These are phyloP conservation scores for Oemleria cerasiformis DNA, from an alignment of 306 rosid genomes.

Conservation along the genomic window DNA sequence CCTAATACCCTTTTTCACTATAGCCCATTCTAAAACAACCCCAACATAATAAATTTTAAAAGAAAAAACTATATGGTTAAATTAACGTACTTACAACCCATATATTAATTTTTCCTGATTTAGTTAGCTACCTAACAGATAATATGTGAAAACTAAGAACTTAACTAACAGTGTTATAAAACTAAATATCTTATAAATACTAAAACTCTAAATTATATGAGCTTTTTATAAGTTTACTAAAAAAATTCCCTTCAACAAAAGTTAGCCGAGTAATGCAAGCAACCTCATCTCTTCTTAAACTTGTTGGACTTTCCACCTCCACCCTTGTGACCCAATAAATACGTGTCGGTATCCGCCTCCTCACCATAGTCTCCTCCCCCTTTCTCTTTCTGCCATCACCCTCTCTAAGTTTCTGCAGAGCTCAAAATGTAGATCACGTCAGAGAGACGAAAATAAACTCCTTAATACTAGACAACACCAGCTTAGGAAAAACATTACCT, in stretches of 20 bases:
- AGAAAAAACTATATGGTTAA: no score
- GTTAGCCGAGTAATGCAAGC: not conserved
- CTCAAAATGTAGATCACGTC: not conserved
- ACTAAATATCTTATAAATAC: no score
- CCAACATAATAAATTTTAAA: no score
- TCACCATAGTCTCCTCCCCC: slow-evolving; percentile 31
- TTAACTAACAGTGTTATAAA: no score
- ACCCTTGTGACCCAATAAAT: slow-evolving; percentile 42
- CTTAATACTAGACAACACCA: not conserved
- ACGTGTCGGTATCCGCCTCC: slow-evolving; percentile 55
- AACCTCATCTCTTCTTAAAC: slow-evolving; percentile 38
- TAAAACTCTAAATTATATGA: no score
- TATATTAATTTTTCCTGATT: no score
- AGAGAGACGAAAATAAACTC: not conserved
- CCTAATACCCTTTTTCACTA: no score
- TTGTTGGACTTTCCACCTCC: slow-evolving; percentile 47
- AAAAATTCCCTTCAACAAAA: not conserved
- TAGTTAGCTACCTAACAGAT: no score
- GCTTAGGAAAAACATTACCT: slow-evolving; percentile 37
- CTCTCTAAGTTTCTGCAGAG: slow-evolving; percentile 62
- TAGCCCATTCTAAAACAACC: no score
- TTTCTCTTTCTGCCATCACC: slow-evolving; percentile 47
- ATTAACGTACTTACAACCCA: no score
- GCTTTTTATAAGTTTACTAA: no score
- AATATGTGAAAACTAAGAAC: no score